These are phyloP conservation scores for Gaillardinia entomophila DNA, from an alignment of 805 yeast genomes.

Conservation along the genomic window DNA sequence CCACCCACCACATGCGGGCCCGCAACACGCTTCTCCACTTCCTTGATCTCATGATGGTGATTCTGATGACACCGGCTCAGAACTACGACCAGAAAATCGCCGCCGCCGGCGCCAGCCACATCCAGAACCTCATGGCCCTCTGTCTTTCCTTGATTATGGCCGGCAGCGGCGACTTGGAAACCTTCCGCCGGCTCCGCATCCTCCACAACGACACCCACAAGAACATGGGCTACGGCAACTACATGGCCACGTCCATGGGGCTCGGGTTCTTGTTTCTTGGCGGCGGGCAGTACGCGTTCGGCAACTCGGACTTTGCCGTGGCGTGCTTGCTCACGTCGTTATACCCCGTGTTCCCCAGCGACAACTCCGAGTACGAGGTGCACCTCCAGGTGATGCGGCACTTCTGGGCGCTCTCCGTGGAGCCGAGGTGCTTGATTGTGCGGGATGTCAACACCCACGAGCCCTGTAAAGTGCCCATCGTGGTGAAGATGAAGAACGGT, in stretches of 20 bases:
- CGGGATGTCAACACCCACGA: conserved; percentile 60
- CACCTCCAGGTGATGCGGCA: conserved; percentile 83
- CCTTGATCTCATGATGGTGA: conserved; percentile 45
- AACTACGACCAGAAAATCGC: conserved; percentile 58
- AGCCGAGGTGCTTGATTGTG: conserved; percentile 72
- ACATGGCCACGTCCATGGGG: conserved; percentile 73
- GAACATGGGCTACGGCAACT: conserved; percentile 56
- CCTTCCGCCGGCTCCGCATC: conserved; percentile 65
- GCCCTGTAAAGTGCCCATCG: conserved; percentile 46
- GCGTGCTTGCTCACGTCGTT: conserved; percentile 69
- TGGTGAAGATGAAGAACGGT: conserved; percentile 35
- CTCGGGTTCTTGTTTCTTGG: conserved; percentile 86
- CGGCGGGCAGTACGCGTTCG: conserved; percentile 85
- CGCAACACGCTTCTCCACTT: conserved; percentile 50
- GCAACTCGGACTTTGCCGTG: conserved; percentile 54
- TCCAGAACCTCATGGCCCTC: conserved; percentile 56
- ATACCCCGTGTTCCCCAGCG: conserved; percentile 66
- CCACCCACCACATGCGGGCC: conserved; percentile 51
- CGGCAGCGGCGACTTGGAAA: conserved; percentile 83
- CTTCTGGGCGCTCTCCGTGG: conserved; percentile 84
- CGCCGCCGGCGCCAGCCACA: conserved; percentile 44
- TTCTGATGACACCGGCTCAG: conserved; percentile 36
- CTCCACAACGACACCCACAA: conserved; percentile 55
- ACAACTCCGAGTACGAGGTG: conserved; percentile 41
- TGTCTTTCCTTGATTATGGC: conserved; percentile 76